phyloP scores from a whole-genome alignment of 1,139 yeast species.

The Pichia sp. region DNA sequence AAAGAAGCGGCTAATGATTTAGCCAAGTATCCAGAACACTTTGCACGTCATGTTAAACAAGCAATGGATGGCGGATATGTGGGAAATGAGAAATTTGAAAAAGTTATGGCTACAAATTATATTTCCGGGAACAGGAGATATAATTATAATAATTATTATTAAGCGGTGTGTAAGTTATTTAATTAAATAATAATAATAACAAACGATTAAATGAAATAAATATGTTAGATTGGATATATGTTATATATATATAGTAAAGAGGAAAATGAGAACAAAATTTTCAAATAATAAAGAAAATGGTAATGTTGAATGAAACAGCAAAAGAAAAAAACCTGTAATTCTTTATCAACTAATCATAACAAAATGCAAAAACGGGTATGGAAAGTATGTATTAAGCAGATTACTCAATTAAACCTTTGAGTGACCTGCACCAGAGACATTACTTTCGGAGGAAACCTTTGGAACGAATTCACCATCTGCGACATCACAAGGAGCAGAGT shows the following conservation, averaged over 20 bases:
- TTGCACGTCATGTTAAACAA: constrained; percentile 50
- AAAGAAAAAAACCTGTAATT: background rate
- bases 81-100: constrained; percentile 56
- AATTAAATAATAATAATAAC: no score
- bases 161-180: no score
- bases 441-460: constrained; percentile 24
- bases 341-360: no score
- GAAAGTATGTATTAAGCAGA: background rate
- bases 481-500: constrained; percentile 6
- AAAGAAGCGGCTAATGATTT: constrained; percentile 81
- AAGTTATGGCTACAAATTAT: constrained; percentile 34
- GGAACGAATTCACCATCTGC: constrained; percentile 27
- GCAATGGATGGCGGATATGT: constrained; percentile 73
- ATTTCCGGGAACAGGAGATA: background rate
- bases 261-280: background rate
- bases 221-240: background rate
- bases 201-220: background rate
- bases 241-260: no score
- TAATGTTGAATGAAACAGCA: background rate
- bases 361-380: no score
- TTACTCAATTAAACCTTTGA: constrained; percentile 10
- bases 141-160: background rate
- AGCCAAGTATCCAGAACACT: constrained; percentile 49
- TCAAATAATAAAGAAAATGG: background rate
- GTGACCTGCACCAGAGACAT: constrained; percentile 27